Evolutionary conservation across 192 early-diverging fungal genomes (phyloP).

Genomic region (Umbelopsis ramanniana): DNA sequence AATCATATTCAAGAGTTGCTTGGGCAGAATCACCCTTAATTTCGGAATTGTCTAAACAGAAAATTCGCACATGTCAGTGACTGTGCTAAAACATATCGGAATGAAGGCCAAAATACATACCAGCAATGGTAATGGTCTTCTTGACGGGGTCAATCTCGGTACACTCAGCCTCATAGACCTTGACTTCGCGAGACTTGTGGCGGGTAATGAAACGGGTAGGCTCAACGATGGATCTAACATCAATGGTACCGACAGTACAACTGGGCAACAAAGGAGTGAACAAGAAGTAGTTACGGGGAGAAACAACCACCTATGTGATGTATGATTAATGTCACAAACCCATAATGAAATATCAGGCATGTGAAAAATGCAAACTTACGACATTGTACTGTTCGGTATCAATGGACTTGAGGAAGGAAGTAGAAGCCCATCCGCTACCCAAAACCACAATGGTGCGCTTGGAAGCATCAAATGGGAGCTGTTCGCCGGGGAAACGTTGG

Average conservation of each 20-base stretch:
- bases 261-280: constrained; percentile 72
- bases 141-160: constrained; percentile 83
- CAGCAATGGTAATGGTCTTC: constrained; percentile 80
- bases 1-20: constrained; percentile 73
- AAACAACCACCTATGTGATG: constrained; percentile 56
- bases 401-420: constrained; percentile 44
- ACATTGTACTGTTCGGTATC: constrained; percentile 48
- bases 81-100: background rate
- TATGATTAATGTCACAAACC: constrained; percentile 33
- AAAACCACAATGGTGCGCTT: constrained; percentile 49
- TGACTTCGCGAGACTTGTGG: constrained; percentile 83
- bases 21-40: constrained; percentile 61
- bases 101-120: constrained; percentile 34
- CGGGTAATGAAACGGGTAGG: constrained; percentile 87
- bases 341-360: constrained; percentile 24
- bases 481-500: constrained; percentile 44
- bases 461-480: constrained; percentile 46
- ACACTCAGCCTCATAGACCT: constrained; percentile 90
- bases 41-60: constrained; percentile 65
- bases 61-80: constrained; percentile 5
- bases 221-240: constrained; percentile 85
- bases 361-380: constrained; percentile 23
- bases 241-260: constrained; percentile 88
- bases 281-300: constrained; percentile 86
- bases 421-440: constrained; percentile 48